phyloP scores from a whole-genome alignment of 2,329 filamentous ascomycete species.

The Neofusicoccum kwambonambiense region DNA sequence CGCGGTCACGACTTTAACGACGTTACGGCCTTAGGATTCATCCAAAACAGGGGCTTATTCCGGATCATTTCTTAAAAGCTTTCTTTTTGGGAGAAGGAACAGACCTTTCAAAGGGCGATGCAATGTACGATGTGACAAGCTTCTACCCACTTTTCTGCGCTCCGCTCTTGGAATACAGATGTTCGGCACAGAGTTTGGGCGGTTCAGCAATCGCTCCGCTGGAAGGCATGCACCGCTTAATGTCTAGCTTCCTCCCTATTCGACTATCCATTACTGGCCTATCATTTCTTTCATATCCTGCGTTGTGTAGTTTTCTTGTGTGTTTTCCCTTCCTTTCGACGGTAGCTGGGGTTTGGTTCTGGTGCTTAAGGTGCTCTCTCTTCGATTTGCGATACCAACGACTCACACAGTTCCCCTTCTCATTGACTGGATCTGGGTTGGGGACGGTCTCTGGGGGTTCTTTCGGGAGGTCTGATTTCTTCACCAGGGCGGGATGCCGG shows the following conservation, averaged over 20 bases:
- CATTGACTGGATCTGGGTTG: neutral
- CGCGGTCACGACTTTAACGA: slow-evolving; percentile 12
- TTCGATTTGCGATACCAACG: slow-evolving; percentile 13
- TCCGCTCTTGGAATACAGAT: slow-evolving; percentile 12
- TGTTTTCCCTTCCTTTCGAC: neutral
- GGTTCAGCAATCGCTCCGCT: slow-evolving; percentile 2
- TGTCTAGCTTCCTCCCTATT: slow-evolving; percentile 6
- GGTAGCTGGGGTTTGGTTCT: neutral
- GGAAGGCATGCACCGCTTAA: neutral
- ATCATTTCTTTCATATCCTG: neutral
- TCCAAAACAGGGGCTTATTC: neutral
- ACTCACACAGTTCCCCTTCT: neutral
- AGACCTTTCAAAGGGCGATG: neutral
- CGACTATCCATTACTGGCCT: neutral
- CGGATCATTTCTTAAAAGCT: slow-evolving; percentile 3
- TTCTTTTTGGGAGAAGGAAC: neutral
- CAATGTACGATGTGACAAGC: neutral
- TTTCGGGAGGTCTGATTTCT: slow-evolving; percentile 2
- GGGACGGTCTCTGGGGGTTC: neutral
- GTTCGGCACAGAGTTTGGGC: neutral
- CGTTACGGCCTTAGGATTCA: slow-evolving; percentile 9
- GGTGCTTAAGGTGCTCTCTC: slow-evolving; percentile 6
- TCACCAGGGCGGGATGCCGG: neutral
- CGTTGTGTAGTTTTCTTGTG: neutral
- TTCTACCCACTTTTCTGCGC: neutral